Evolutionary conservation across 768 basidiomycete species (phyloP).

Genomic region (Lentinula boryana): DNA sequence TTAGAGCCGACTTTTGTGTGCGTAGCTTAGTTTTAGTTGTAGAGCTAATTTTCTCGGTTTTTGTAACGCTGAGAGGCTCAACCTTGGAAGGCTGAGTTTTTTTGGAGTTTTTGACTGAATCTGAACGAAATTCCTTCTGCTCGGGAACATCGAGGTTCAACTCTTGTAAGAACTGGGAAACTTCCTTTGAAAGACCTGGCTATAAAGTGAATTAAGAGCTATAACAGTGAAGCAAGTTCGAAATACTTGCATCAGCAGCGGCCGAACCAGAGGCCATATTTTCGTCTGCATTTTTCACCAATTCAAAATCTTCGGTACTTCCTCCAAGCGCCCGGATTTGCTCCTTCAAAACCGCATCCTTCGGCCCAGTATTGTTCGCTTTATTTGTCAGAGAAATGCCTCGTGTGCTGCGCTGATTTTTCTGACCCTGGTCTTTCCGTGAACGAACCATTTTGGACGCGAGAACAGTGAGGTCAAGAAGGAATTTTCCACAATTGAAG

Average conservation of each 20-base stretch:
- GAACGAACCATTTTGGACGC: conserved; percentile 12
- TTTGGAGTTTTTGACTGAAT: conserved; percentile 11
- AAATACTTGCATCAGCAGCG: conserved; percentile 24
- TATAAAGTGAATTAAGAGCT: conserved; percentile 11
- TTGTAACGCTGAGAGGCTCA: not conserved
- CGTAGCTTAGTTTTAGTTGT: not conserved
- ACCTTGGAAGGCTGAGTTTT: conserved; percentile 6
- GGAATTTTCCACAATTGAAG: too few species aligned
- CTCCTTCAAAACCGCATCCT: conserved; percentile 18
- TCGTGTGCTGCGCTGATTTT: not conserved
- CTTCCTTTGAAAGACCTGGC: conserved; percentile 38
- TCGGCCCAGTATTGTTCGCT: conserved; percentile 5
- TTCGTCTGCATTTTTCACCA: conserved; percentile 34
- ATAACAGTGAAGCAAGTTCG: not conserved
- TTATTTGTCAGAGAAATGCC: conserved; percentile 11
- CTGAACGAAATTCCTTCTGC: not conserved
- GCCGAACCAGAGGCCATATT: conserved; percentile 20
- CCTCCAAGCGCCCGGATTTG: conserved; percentile 40
- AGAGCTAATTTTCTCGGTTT: not conserved
- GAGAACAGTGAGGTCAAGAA: not conserved
- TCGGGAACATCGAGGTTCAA: conserved; percentile 23
- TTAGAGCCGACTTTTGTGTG: not conserved
- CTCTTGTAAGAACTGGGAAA: conserved; percentile 39
- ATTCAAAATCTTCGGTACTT: conserved; percentile 38
- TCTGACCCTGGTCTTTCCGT: conserved; percentile 10